These are phyloP conservation scores for Mallotus japonicus DNA, from an alignment of 441 rosid genomes.

Conservation along the genomic window DNA sequence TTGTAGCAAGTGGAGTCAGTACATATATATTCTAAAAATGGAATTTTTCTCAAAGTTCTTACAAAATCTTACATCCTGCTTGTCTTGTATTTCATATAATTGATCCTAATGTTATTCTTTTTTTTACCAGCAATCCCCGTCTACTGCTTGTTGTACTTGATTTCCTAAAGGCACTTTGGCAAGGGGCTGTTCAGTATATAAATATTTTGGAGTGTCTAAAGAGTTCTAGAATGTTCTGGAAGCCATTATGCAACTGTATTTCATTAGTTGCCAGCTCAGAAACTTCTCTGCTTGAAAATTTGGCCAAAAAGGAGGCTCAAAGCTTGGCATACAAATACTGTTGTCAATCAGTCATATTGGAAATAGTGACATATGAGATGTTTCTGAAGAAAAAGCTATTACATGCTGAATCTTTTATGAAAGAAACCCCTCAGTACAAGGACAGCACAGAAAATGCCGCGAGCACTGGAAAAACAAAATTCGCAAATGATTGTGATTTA, in stretches of 20 bases:
- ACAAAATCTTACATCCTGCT: background rate
- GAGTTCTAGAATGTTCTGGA: conserved; percentile 66
- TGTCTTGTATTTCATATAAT: conserved; percentile 8
- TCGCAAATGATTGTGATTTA: conserved; percentile 38
- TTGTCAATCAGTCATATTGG: conserved; percentile 74
- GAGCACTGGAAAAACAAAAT: conserved; percentile 31
- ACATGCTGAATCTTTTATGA: conserved; percentile 53
- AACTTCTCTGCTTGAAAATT: conserved; percentile 37
- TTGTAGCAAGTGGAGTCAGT: no score
- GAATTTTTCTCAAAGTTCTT: background rate
- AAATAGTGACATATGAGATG: conserved; percentile 73
- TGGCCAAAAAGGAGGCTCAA: conserved; percentile 45
- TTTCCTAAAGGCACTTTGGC: conserved; percentile 89
- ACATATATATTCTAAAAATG: background rate
- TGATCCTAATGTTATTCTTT: conserved; percentile 11
- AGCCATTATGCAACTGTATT: conserved; percentile 49
- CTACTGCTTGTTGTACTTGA: conserved; percentile 55
- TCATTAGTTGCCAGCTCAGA: conserved; percentile 38
- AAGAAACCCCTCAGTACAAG: conserved; percentile 35
- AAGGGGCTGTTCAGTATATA: conserved; percentile 74
- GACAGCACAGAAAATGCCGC: conserved; percentile 32
- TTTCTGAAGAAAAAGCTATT: conserved; percentile 73
- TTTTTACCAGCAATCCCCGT: conserved; percentile 60
- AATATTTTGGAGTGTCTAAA: conserved; percentile 56
- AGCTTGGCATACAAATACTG: conserved; percentile 50